These are phyloP conservation scores for Leishmania arabica DNA, from an alignment of 208 protist genomes.

Conservation along the genomic window DNA sequence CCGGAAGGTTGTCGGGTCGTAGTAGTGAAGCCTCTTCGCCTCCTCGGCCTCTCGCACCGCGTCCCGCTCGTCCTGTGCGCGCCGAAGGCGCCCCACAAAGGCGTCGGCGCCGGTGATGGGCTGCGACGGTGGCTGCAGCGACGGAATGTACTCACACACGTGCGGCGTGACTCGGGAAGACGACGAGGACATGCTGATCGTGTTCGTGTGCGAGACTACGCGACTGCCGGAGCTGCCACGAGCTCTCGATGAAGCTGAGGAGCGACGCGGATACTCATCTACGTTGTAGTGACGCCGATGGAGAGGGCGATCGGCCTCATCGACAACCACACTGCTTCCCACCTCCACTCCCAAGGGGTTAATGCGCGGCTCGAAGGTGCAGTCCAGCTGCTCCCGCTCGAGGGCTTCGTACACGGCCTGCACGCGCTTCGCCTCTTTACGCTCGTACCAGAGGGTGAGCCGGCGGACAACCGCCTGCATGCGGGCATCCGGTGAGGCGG, in stretches of 20 bases:
- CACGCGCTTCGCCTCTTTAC: slow-evolving; percentile 57
- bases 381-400: slow-evolving; percentile 48
- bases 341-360: slow-evolving; percentile 17
- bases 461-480: slow-evolving; percentile 42
- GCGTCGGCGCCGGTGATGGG: slow-evolving; percentile 37
- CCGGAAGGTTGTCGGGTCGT: slow-evolving; percentile 39
- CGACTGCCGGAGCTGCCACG: neutral
- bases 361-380: slow-evolving; percentile 51
- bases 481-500: neutral
- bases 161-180: neutral
- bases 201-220: neutral
- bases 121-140: slow-evolving; percentile 21
- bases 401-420: slow-evolving; percentile 65
- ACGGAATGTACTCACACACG: slow-evolving; percentile 13
- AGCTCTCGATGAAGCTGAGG: neutral
- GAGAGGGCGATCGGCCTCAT: neutral
- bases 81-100: slow-evolving; percentile 51
- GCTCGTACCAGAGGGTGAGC: slow-evolving; percentile 61
- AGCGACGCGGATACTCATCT: neutral
- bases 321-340: slow-evolving; percentile 1
- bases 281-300: neutral
- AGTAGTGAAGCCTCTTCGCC: slow-evolving; percentile 37
- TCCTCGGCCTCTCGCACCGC: slow-evolving; percentile 33
- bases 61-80: slow-evolving; percentile 37
- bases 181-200: slow-evolving; percentile 4